Conservation (phyloP, 768 basidiomycete species). For the Stropharia rugosoannulata region DNA sequence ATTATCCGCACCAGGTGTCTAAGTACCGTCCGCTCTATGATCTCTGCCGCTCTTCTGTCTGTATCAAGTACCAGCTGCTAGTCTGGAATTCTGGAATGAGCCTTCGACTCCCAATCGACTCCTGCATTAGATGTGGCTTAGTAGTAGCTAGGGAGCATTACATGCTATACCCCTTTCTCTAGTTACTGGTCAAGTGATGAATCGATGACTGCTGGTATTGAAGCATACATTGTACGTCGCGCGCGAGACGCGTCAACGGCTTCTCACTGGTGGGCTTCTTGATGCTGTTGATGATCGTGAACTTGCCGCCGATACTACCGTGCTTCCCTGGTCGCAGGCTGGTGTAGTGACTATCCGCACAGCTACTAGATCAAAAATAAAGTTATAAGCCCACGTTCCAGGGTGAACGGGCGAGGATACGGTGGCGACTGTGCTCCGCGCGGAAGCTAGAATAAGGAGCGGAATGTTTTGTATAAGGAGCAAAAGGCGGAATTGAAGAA, state of each 20-base stretch:
- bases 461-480: constrained; percentile 2
- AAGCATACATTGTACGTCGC: neutral
- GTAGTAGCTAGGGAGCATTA: neutral
- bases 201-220: neutral
- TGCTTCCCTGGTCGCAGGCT: constrained; percentile 2
- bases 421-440: constrained; percentile 19
- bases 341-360: constrained; percentile 6
- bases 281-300: constrained; percentile 7
- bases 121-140: too few relatives aligned
- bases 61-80: too few relatives aligned
- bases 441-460: constrained; percentile 9
- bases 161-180: neutral
- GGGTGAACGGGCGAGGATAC: neutral
- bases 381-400: constrained; percentile 6
- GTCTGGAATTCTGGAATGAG: too few relatives aligned
- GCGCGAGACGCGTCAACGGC: neutral
- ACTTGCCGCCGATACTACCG: neutral
- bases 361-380: constrained; percentile 15
- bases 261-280: constrained; percentile 4
- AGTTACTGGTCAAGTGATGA: neutral
- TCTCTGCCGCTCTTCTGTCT: too few relatives aligned
- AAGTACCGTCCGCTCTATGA: too few relatives aligned
- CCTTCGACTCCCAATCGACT: too few relatives aligned
- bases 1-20: too few relatives aligned
- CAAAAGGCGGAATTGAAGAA: constrained; percentile 4